Base-by-base conservation (phyloP, 257 asterid genomes). In the Penstemon barbatus region DNA sequence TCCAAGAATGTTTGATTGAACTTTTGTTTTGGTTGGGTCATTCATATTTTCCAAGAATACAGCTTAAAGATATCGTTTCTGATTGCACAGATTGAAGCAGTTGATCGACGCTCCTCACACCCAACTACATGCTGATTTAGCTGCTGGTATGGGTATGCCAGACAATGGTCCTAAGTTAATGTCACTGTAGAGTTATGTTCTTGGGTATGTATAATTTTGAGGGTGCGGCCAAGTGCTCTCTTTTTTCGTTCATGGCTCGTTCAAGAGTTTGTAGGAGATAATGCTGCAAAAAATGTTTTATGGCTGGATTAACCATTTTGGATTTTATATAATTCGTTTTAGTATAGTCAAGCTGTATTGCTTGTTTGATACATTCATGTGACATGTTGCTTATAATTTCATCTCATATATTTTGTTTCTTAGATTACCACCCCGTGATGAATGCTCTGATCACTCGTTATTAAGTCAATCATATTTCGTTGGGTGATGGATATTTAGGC, bases 61-160 rank as follows among this genome's bases (percentile, higher is more conserved):
- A 40, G 7, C 33, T 25, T 25, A 25, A 1, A 25, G 2, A 18
- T 74, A 19, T 44, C 39, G 5, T 7, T 39, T 62, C 67, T 74
- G 77, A 36, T 10, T 79, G 72, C 77, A 69, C 86, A 88, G 96
- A 64, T 13, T 90, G 77, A 93, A 90, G 86, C 63, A 71, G 68
- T 87, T 93, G 99, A 54, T 56, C 74, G 97, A 96, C n/a, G 85
- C 88, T 44, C 97, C 97, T 8, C 97, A 93, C 77, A 85, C 89
- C 3, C 99, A 90, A 74, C 75, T 90, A 18, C 96, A 93, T 71
- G 99, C 99, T 8, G 96, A 93, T 0, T 68, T 87, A 37, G 97
- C 97, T 61, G 96, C 89, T 79, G 97, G 99, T 45, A 93, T 93
- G 97, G 99, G 97, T 49, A 81, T 71, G 89, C 99, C 97, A 0